Evolutionary conservation across 2,329 filamentous ascomycete genomes (phyloP).

Genomic region (Claviceps quebecensis): DNA sequence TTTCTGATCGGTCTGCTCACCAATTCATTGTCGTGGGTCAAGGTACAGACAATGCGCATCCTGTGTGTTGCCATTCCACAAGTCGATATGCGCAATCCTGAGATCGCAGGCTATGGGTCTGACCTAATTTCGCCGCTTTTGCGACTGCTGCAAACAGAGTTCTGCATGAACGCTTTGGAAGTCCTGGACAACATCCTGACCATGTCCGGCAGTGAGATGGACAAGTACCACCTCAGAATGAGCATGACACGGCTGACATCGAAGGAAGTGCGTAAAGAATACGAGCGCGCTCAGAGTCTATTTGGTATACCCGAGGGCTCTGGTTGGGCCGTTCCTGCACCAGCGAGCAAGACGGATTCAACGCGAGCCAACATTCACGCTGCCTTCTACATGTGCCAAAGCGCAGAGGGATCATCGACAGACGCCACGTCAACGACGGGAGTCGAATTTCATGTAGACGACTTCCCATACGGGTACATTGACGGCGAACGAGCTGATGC

Average conservation of each 20-base stretch:
- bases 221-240: constrained; percentile 91
- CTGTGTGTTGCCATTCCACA: constrained; percentile 74
- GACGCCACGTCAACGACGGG: constrained; percentile 63
- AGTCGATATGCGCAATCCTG: constrained; percentile 83
- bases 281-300: constrained; percentile 81
- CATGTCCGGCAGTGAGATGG: constrained; percentile 82
- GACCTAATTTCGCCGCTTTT: constrained; percentile 90
- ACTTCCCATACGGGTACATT: constrained; percentile 73
- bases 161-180: constrained; percentile 80
- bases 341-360: constrained; percentile 73
- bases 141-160: constrained; percentile 79
- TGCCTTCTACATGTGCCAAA: constrained; percentile 87
- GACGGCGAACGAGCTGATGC: constrained; percentile 68
- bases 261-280: constrained; percentile 78
- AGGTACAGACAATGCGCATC: constrained; percentile 83
- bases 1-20: constrained; percentile 86
- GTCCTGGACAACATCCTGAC: constrained; percentile 93
- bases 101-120: constrained; percentile 80
- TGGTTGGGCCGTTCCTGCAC: constrained; percentile 91
- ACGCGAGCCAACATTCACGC: constrained; percentile 90
- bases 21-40: constrained; percentile 80
- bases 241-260: constrained; percentile 90
- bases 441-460: constrained; percentile 84
- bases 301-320: constrained; percentile 94
- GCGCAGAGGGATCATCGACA: constrained; percentile 40